Evolutionary conservation across 495 filamentous ascomycete species (phyloP).

Genomic region (Tuber melanosporum): DNA sequence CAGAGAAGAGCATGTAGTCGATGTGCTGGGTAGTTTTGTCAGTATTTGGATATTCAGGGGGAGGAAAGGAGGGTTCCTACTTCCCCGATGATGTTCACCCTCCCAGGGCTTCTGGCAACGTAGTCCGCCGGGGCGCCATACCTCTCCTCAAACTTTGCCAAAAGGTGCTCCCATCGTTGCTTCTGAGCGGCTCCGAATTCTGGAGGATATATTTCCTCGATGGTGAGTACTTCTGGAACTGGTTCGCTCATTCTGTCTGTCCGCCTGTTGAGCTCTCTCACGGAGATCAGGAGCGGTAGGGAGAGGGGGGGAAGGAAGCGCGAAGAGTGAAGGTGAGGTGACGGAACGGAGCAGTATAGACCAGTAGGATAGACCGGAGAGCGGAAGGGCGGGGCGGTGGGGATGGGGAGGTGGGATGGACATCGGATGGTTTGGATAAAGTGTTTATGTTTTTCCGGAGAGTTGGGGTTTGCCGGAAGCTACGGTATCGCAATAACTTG

Average conservation of each 20-base stretch:
- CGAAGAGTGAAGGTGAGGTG: not conserved
- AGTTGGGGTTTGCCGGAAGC: not conserved
- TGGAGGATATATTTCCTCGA: conserved; percentile 63
- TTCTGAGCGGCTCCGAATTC: conserved; percentile 54
- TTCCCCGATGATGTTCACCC: conserved; percentile 97
- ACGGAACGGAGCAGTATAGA: too few species aligned
- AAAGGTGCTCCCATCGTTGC: conserved; percentile 64
- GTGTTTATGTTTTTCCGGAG: not conserved
- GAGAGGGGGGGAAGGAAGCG: not conserved
- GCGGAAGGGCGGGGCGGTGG: not conserved
- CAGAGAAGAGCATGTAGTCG: conserved; percentile 94
- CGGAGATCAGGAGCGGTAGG: not conserved
- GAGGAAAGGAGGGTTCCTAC: conserved; percentile 35
- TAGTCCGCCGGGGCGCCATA: conserved; percentile 71
- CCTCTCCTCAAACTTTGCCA: conserved; percentile 62
- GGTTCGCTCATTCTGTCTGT: conserved; percentile 52
- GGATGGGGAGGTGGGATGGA: not conserved
- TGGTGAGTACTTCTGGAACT: conserved; percentile 54
- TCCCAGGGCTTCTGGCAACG: conserved; percentile 79
- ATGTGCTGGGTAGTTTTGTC: conserved; percentile 56
- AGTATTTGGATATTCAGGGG: not conserved
- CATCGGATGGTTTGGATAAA: not conserved
- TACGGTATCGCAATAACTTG: not conserved
- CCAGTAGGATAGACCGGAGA: not conserved
- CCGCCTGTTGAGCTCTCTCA: conserved; percentile 20